Evolutionary conservation across 768 basidiomycete genomes (phyloP).

Genomic region (Cubamyces sp.): DNA sequence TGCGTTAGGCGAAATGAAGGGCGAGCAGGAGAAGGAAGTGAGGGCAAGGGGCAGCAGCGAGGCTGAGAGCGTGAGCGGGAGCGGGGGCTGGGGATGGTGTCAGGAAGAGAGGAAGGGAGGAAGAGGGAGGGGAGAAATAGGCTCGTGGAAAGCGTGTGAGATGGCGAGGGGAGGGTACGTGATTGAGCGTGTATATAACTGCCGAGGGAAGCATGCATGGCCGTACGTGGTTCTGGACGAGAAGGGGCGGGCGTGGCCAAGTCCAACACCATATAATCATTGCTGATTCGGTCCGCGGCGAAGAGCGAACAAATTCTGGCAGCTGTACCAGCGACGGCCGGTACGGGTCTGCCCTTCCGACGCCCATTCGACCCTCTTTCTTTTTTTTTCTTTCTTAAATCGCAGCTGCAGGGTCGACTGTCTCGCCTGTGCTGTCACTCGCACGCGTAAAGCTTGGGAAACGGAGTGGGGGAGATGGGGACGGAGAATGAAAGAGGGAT

Average conservation of each 20-base stretch:
- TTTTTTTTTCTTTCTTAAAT: no score
- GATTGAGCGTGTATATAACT: slow-evolving; percentile 9
- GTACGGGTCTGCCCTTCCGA: no score
- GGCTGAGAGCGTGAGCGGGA: neutral
- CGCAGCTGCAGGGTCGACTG: no score
- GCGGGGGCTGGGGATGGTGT: neutral
- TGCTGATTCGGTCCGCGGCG: slow-evolving; percentile 4
- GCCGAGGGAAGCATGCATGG: slow-evolving; percentile 15
- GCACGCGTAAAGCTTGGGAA: no score
- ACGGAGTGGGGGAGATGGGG: no score
- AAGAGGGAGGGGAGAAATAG: slow-evolving; percentile 12
- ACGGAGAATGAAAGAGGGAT: neutral
- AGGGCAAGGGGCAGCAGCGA: neutral
- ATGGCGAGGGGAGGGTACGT: slow-evolving; percentile 4
- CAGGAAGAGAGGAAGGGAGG: neutral
- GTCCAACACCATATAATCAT: no score
- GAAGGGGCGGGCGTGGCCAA: neutral
- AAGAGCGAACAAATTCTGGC: neutral
- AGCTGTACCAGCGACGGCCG: neutral
- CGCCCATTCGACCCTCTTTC: no score
- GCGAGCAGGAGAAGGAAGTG: neutral
- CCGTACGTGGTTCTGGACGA: slow-evolving; percentile 11
- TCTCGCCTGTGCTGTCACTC: no score
- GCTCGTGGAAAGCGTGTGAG: slow-evolving; percentile 5
- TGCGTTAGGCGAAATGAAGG: neutral